Evolutionary conservation across 2,329 filamentous ascomycete species (phyloP), one percentile per base, ranked within the genome.

Genomic region (Phaeosphaeria sp.): DNA sequence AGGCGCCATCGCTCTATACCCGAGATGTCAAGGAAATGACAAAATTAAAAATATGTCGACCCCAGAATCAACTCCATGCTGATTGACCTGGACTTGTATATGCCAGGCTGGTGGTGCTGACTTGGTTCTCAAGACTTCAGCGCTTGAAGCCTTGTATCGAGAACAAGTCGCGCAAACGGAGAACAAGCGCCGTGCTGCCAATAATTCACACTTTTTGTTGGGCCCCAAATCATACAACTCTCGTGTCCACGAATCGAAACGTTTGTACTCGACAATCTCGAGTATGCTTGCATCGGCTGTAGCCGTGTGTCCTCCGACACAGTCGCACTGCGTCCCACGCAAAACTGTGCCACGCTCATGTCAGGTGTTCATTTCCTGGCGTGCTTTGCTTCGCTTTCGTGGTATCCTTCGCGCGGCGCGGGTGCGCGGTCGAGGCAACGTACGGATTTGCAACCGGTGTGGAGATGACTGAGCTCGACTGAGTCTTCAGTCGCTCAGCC

Each of bases 401-500:
- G 30, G 30, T 13, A 36, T 36, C 3, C 30, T 36, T 36, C 15
- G 30, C 30, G 11, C 30, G 15, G 30, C 3, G 5, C 8, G 30
- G 11, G 24, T 48, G 44, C 49, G 36, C 30, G 40, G n/a, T 48
- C 36, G 24, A 43, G 24, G 20, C 15, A 47, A 21, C 17, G 17
- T 42, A 25, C 52, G 21, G 27, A 47, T 27, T 25, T 33, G 47
- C 21, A 30, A 42, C 17, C 49, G 13, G 20, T 44, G 18, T 7
- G 22, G 40, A 17, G 24, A n/a, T 22, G 2, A 8, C 5, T 22
- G 49, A 20, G n/a, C 25, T 45, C 22, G 3, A 40, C 21, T 52
- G 21, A 20, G 9, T 11, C 20, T 25, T 33, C 47, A 18, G 51
- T 36, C 30, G 57, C 59, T 72, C 59, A 75, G 56, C 60, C 65